A percentile compares a stretch with the other conserved stretches of the same genome.
Conservation (phyloP, 768 basidiomycete species). For the Postia placenta region DNA sequence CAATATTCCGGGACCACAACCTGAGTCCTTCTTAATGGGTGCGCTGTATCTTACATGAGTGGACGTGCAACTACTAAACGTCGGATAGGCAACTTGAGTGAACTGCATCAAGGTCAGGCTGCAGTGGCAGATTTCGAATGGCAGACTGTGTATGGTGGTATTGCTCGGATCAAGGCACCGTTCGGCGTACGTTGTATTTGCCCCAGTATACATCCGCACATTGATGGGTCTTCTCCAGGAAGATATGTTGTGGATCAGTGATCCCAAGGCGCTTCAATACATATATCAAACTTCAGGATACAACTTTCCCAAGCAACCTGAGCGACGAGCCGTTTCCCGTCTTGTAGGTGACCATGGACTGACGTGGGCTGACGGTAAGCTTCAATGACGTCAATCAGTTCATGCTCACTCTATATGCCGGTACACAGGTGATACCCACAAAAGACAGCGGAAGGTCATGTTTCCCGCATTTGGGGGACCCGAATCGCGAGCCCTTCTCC, state of each 20-base stretch:
- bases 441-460: conserved; percentile 29
- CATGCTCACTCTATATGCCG: not conserved
- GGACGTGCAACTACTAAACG: not conserved
- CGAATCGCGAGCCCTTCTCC: conserved; percentile 30
- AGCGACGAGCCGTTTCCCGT: conserved; percentile 43
- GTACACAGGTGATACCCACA: conserved; percentile 19
- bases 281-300: conserved; percentile 54
- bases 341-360: conserved; percentile 47
- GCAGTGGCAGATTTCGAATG: conserved; percentile 49
- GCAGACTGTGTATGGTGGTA: conserved; percentile 41
- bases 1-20: conserved; percentile 41
- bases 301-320: conserved; percentile 45
- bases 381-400: too few species aligned
- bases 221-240: conserved; percentile 27
- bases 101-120: conserved; percentile 46
- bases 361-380: conserved; percentile 46
- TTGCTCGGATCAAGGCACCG: conserved; percentile 44
- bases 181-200: conserved; percentile 34
- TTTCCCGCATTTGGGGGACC: conserved; percentile 33
- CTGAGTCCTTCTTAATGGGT: conserved; percentile 47
- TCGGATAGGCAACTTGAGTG: conserved; percentile 39
- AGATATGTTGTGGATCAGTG: conserved; percentile 46
- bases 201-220: not conserved
- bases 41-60: conserved; percentile 4
- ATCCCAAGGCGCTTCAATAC: conserved; percentile 55